Conservation (phyloP, 345 rosid species). For the Leavenworthia alabamica region DNA sequence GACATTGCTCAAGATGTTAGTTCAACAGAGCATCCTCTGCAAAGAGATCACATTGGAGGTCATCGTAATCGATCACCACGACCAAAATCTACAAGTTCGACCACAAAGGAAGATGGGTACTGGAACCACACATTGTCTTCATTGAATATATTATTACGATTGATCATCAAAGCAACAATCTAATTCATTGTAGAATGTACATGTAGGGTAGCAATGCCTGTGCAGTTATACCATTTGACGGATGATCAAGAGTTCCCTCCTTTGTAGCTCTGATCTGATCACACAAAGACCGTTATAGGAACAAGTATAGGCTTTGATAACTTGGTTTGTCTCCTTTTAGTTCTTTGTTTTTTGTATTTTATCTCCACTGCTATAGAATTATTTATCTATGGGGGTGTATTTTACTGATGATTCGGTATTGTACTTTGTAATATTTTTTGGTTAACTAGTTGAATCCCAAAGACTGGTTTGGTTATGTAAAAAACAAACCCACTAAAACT, state of each 20-base stretch:
- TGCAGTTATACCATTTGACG: constrained; percentile 58
- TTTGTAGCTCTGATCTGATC: constrained; percentile 41
- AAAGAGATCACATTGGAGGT: constrained; percentile 17
- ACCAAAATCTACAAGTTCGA: constrained; percentile 33
- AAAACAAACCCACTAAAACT: no score
- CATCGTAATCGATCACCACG: constrained; percentile 21
- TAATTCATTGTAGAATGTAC: constrained; percentile 14
- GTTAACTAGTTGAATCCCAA: no score
- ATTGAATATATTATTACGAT: background rate
- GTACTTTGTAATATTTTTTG: no score
- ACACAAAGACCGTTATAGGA: constrained; percentile 23
- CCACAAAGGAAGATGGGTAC: constrained; percentile 53
- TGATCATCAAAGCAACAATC: background rate
- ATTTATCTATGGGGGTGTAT: no score
- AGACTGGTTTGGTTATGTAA: no score
- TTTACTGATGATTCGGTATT: no score
- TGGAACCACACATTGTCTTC: background rate
- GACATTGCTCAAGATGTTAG: constrained; percentile 39
- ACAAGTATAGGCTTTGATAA: constrained; percentile 27
- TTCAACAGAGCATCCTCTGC: constrained; percentile 36
- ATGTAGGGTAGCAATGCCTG: constrained; percentile 40
- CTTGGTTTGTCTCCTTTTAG: constrained; percentile 24
- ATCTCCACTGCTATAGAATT: no score
- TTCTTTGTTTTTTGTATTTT: background rate
- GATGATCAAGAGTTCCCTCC: constrained; percentile 86